Evolutionary conservation across 2,329 filamentous ascomycete species (phyloP), one percentile per base, ranked within the genome.

Genomic region (Leptosphaerulina australis): DNA sequence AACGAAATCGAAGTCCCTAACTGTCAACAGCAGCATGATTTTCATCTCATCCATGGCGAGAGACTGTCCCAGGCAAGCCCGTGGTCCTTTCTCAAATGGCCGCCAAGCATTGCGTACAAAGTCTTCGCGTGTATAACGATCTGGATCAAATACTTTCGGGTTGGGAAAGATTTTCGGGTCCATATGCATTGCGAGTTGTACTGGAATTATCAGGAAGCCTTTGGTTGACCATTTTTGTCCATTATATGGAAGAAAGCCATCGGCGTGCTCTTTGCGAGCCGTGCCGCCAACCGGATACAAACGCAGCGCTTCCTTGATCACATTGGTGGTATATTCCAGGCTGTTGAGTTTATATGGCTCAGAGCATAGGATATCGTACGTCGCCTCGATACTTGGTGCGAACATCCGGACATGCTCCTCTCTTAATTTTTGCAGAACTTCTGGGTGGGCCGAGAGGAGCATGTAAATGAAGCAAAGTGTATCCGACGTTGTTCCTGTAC

Each of bases 41-140:
- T 77, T 77, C 17, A 80, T 60, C 66, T 85, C 82, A 12, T 81
- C 69, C 67, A 79, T 76, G 0, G 78, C 82, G 34, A 84, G 70
- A 55, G 81, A 78, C 63, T 83, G 80, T 1, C 81, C 82, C n/a
- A 84, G 76, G 58, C 83, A 86, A 41, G 79, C 80, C 10, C 83
- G 67, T 2, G 77, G 74, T 0, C 83, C 83, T 46, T 77, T 73
- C 56, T 81, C 80, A 62, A 86, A 86, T 0, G 79, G 74, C 7
- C 81, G 75, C 75, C 76, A 85, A 0, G 81, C 80, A 45, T 77
- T 75, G 39, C 77, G 75, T 36, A 15, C 71, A 63, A 59, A 75
- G 63, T 58, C 74, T 49, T 66, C 56, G 25, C 79, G 76, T 17
- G 71, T 43, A 22, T 67, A 76, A 1, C 68, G 67, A 25, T 75